These are phyloP conservation scores for Themeda triandra DNA, from an alignment of 176 grass and related monocot genomes.

Conservation along the genomic window DNA sequence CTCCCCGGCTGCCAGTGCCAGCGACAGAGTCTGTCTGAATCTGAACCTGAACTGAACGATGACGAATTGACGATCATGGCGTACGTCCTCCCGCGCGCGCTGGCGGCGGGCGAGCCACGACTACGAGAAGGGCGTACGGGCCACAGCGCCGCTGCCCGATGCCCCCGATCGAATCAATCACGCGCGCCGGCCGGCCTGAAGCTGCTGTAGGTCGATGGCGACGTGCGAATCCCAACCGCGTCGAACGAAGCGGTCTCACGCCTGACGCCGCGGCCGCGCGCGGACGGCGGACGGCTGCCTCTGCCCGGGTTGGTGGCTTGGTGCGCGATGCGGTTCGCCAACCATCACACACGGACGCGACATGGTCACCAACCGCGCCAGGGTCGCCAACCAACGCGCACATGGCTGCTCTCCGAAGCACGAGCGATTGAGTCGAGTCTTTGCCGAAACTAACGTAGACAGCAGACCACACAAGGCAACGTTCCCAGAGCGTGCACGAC, in stretches of 20 bases:
- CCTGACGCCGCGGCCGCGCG: background rate
- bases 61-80: background rate
- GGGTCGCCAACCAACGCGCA: constrained; percentile 27
- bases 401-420: constrained; percentile 28
- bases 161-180: background rate
- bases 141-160: background rate
- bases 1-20: background rate
- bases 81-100: background rate
- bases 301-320: background rate
- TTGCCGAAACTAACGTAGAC: background rate
- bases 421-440: background rate
- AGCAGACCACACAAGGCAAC: background rate
- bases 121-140: background rate
- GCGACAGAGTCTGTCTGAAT: background rate
- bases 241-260: background rate
- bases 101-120: background rate
- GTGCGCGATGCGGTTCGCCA: constrained; percentile 25
- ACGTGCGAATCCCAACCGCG: background rate
- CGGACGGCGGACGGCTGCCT: background rate
- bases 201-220: background rate
- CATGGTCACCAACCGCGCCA: constrained; percentile 30
- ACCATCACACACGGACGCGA: background rate
- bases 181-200: background rate
- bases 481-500: background rate
- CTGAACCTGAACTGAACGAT: background rate